Evolutionary conservation across 2,329 filamentous ascomycete genomes (phyloP).

Genomic region (Xylaria sp.): DNA sequence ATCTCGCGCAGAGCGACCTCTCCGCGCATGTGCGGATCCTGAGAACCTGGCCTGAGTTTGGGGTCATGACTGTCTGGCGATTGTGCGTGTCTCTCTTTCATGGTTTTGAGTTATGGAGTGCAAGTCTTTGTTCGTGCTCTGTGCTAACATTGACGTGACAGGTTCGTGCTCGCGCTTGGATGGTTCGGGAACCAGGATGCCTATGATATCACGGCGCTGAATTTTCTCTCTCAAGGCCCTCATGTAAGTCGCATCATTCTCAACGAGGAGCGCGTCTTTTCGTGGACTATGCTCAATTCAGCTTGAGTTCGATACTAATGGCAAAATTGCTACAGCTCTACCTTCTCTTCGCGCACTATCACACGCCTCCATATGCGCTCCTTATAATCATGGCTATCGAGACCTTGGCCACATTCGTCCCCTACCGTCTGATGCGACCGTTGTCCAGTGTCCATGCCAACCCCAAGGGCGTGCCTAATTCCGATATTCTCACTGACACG

Average conservation of each 20-base stretch:
- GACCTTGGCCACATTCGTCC: constrained; percentile 61
- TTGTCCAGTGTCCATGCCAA: constrained; percentile 59
- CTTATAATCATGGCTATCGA: constrained; percentile 61
- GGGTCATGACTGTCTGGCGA: constrained; percentile 48
- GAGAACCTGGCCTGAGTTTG: constrained; percentile 58
- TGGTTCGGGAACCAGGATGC: constrained; percentile 74
- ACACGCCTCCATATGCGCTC: constrained; percentile 56
- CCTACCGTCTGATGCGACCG: constrained; percentile 69
- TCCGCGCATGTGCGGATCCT: constrained; percentile 59
- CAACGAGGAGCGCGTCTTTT: constrained; percentile 1
- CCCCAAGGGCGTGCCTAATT: constrained; percentile 50
- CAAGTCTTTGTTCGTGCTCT: constrained; percentile 24
- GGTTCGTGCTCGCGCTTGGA: constrained; percentile 62
- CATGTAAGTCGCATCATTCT: constrained; percentile 43
- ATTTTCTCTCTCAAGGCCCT: constrained; percentile 68
- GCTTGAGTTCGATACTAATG: constrained; percentile 1
- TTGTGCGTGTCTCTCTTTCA: constrained; percentile 40
- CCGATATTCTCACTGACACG: constrained; percentile 59
- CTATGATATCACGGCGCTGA: constrained; percentile 60
- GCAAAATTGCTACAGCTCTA: constrained; percentile 48
- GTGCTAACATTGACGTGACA: constrained; percentile 43
- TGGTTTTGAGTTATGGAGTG: background rate
- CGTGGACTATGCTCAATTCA: background rate
- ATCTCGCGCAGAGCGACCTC: constrained; percentile 60
- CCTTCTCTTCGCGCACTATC: constrained; percentile 74